A percentile compares a stretch with the other conserved stretches of the same genome.
phyloP scores from a whole-genome alignment of 331 rosid species.

The Quercus tomentella region DNA sequence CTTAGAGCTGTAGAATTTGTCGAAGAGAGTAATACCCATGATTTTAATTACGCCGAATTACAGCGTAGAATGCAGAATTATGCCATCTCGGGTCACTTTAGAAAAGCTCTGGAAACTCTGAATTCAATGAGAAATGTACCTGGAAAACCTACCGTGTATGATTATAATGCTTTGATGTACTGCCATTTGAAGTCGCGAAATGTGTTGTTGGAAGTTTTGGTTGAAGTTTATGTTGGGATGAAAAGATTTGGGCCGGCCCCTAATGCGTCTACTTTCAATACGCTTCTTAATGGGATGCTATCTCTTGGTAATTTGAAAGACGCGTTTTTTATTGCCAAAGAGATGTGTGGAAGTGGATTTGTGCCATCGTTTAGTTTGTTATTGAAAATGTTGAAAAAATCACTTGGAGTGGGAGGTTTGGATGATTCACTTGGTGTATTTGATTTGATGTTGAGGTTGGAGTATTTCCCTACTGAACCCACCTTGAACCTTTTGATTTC shows the following conservation, averaged over 20 bases:
- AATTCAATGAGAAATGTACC: constrained; percentile 23
- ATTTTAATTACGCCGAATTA: constrained; percentile 21
- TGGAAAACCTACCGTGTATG: constrained; percentile 40
- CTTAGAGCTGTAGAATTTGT: constrained; percentile 8
- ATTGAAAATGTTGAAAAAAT: constrained; percentile 30
- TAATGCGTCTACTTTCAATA: constrained; percentile 39
- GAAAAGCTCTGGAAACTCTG: constrained; percentile 30
- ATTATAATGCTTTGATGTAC: constrained; percentile 35
- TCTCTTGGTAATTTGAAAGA: constrained; percentile 22
- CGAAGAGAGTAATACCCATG: constrained; percentile 5
- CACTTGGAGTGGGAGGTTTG: constrained; percentile 20
- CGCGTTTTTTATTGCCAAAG: constrained; percentile 29
- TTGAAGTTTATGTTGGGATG: constrained; percentile 36
- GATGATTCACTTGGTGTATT: constrained; percentile 18
- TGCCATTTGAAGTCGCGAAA: constrained; percentile 32
- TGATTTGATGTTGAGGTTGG: constrained; percentile 36
- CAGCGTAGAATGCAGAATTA: constrained; percentile 23
- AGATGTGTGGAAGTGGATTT: constrained; percentile 32
- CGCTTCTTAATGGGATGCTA: constrained; percentile 39
- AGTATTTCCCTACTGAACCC: constrained; percentile 28
- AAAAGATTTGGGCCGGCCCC: constrained; percentile 37
- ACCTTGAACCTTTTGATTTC: constrained; percentile 25
- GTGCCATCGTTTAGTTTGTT: constrained; percentile 30
- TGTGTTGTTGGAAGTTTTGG: constrained; percentile 15
- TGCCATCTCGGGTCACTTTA: constrained; percentile 32